A percentile compares a stretch with the other conserved stretches of the same genome.
phyloP scores from a whole-genome alignment of 345 rosid genomes.

The Salix brachista region DNA sequence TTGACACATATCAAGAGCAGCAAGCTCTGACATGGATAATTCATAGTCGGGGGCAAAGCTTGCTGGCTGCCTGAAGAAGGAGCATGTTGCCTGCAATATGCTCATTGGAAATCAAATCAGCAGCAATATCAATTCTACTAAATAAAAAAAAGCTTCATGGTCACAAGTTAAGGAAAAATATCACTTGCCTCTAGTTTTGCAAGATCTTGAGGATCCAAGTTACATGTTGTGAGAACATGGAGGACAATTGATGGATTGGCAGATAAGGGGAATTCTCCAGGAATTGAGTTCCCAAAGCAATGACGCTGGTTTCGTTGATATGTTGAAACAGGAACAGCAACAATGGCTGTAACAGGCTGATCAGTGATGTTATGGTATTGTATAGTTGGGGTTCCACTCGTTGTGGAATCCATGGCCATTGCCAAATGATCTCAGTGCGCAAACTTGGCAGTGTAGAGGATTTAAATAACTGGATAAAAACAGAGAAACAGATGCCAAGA shows the following conservation, averaged over 20 bases:
- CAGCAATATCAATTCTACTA: slow-evolving; percentile 52
- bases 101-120: slow-evolving; percentile 45
- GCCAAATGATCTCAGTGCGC: slow-evolving; percentile 57
- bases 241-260: slow-evolving; percentile 89
- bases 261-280: slow-evolving; percentile 99
- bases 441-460: slow-evolving; percentile 27
- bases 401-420: slow-evolving; percentile 91
- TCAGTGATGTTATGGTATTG: slow-evolving; percentile 71
- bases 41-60: slow-evolving; percentile 70
- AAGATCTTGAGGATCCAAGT: slow-evolving; percentile 87
- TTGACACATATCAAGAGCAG: slow-evolving; percentile 91
- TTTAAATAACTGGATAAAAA: slow-evolving; percentile 26
- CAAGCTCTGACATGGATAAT: slow-evolving; percentile 84
- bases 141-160: slow-evolving; percentile 4
- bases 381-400: slow-evolving; percentile 62
- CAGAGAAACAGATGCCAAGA: slow-evolving; percentile 12
- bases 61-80: slow-evolving; percentile 93
- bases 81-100: slow-evolving; percentile 79
- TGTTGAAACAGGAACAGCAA: slow-evolving; percentile 45
- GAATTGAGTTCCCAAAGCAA: slow-evolving; percentile 70
- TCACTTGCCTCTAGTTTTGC: slow-evolving; percentile 90
- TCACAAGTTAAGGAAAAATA: slow-evolving; percentile 10
- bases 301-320: slow-evolving; percentile 70
- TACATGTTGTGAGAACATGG: slow-evolving; percentile 82
- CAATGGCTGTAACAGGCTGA: slow-evolving; percentile 53